These are phyloP conservation scores for Phaeotremella fagi DNA, from an alignment of 768 basidiomycete species.

Conservation along the genomic window DNA sequence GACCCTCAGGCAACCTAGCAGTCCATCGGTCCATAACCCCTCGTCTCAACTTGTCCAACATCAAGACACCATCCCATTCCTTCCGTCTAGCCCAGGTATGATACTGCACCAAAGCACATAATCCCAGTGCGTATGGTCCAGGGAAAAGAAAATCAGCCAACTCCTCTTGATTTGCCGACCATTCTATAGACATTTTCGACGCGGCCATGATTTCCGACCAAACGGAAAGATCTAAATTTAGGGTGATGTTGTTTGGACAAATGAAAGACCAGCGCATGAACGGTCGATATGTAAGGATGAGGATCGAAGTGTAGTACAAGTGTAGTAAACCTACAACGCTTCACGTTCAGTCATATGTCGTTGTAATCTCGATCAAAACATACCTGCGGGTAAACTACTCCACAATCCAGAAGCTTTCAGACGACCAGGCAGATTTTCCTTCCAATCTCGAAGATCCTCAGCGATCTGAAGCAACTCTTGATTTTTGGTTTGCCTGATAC, in stretches of 20 bases:
- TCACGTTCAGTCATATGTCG: not conserved
- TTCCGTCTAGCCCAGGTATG: slow-evolving; percentile 17
- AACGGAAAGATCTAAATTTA: slow-evolving; percentile 9
- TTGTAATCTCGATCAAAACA: not conserved
- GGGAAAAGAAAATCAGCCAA: slow-evolving; percentile 6
- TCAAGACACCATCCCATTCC: slow-evolving; percentile 17
- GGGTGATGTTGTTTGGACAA: slow-evolving; percentile 9
- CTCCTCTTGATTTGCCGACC: slow-evolving; percentile 20
- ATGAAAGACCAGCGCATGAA: slow-evolving; percentile 24
- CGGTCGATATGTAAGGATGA: slow-evolving; percentile 14
- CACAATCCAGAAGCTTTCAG: slow-evolving; percentile 6
- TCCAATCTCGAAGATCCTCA: slow-evolving; percentile 5
- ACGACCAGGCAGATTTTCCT: not conserved
- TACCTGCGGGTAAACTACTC: slow-evolving; percentile 7
- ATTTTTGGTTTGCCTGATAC: slow-evolving; percentile 8
- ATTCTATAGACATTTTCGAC: slow-evolving; percentile 11
- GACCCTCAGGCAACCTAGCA: not conserved
- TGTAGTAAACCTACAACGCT: slow-evolving; percentile 12
- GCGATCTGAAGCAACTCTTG: slow-evolving; percentile 4
- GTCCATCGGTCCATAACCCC: slow-evolving; percentile 10
- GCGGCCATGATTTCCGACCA: slow-evolving; percentile 10
- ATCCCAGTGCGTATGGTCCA: slow-evolving; percentile 12
- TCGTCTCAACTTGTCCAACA: slow-evolving; percentile 8
- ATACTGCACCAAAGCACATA: slow-evolving; percentile 12
- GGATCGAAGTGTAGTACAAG: slow-evolving; percentile 4